These are phyloP conservation scores for Dianthus caryophyllus DNA, from an alignment of 148 eudicot genomes.

Conservation along the genomic window DNA sequence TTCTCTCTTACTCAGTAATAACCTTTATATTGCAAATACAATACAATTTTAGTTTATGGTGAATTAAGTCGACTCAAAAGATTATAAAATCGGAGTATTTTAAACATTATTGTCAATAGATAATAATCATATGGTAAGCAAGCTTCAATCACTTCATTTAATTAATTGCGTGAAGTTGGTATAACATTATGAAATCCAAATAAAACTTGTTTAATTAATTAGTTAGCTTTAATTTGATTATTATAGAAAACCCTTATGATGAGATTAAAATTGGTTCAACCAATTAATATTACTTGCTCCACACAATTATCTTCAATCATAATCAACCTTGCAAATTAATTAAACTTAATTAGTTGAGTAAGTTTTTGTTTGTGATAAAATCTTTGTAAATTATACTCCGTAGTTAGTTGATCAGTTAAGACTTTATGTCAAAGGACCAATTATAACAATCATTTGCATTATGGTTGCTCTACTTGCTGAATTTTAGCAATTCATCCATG, in stretches of 20 bases:
- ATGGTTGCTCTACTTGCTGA: too few relatives aligned
- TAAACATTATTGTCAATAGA: too few relatives aligned
- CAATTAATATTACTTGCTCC: constrained; percentile 12
- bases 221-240: neutral
- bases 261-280: constrained; percentile 1
- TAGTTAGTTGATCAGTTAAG: constrained; percentile 11
- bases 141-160: constrained; percentile 4
- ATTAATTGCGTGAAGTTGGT: constrained; percentile 15
- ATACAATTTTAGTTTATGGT: too few relatives aligned
- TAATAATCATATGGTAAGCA: neutral
- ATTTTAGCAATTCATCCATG: too few relatives aligned
- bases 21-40: too few relatives aligned
- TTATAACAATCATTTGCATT: too few relatives aligned
- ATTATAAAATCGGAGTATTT: too few relatives aligned
- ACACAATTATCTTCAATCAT: constrained; percentile 2
- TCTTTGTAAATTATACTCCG: neutral
- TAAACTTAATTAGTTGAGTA: neutral
- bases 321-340: neutral
- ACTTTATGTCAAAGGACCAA: neutral
- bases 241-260: neutral
- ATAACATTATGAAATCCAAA: neutral
- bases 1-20: too few relatives aligned
- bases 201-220: neutral
- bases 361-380: neutral
- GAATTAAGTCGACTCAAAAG: too few relatives aligned